These are phyloP conservation scores for Chloranthus sessilifolius DNA, from an alignment of 164 flowering plant genomes.

Conservation along the genomic window DNA sequence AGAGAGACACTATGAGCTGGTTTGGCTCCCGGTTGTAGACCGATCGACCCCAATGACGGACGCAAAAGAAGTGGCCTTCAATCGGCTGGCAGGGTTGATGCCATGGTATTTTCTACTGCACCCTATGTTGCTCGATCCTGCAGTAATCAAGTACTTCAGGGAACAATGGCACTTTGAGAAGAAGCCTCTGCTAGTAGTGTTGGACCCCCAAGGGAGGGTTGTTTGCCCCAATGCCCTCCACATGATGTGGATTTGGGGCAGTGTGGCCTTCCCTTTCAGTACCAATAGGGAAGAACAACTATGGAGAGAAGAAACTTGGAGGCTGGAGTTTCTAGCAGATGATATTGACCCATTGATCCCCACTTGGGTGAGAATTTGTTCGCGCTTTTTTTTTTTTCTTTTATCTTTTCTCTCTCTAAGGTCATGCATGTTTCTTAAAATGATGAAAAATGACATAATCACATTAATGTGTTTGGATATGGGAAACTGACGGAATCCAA, in stretches of 20 bases:
- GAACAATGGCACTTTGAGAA: constrained; percentile 21
- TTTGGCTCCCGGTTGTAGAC: constrained; percentile 80
- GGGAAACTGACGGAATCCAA: no score
- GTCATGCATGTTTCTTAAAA: no score
- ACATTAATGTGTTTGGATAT: no score
- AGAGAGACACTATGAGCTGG: constrained; percentile 65
- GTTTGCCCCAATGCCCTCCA: constrained; percentile 26
- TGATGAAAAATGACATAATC: no score
- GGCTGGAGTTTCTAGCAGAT: constrained; percentile 29
- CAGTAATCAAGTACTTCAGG: constrained; percentile 23
- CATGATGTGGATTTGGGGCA: constrained; percentile 39
- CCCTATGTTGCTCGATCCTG: constrained; percentile 40
- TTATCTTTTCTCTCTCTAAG: no score
- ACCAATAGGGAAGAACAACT: constrained; percentile 20
- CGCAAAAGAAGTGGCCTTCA: constrained; percentile 27
- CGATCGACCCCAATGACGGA: constrained; percentile 36
- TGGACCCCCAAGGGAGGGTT: constrained; percentile 30
- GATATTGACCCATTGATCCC: constrained; percentile 21
- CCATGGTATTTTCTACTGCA: constrained; percentile 60
- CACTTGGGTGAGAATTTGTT: constrained; percentile 25
- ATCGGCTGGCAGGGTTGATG: constrained; percentile 32
- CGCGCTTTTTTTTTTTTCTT: no score
- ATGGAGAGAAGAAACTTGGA: constrained; percentile 32
- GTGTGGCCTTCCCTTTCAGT: constrained; percentile 34
- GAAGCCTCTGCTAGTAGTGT: constrained; percentile 29